Percentiles rank a stretch among this genome's conserved stretches.
Evolutionary conservation across 2,329 filamentous ascomycete species (phyloP).

Genomic region (Venturiaceae sp.): DNA sequence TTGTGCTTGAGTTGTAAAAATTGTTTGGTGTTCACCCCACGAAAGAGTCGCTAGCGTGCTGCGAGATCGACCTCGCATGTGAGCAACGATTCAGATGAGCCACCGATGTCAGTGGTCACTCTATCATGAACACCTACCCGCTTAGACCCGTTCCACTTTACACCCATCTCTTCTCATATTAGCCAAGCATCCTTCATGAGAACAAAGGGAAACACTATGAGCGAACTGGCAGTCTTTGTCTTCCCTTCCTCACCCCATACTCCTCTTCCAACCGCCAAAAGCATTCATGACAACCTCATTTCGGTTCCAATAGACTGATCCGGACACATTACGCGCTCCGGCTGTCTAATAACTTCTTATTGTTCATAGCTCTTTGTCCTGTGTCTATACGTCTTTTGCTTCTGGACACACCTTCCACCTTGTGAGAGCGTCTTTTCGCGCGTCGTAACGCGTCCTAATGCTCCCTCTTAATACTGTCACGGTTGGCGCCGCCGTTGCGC

Average conservation of each 20-base stretch:
- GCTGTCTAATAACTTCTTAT: not conserved
- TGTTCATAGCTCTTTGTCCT: not conserved
- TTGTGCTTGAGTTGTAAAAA: not conserved
- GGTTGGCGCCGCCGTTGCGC: slow-evolving; percentile 74
- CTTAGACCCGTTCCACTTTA: not conserved
- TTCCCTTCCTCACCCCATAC: not conserved
- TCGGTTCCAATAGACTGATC: not conserved
- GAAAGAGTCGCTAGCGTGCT: not conserved
- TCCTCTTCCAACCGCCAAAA: not conserved
- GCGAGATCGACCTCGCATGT: not conserved
- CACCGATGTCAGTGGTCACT: not conserved
- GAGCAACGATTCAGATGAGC: not conserved
- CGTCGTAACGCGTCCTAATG: not conserved
- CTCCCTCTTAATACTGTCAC: slow-evolving; percentile 62
- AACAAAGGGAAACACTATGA: not conserved
- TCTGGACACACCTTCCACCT: not conserved
- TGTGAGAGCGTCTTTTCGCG: not conserved
- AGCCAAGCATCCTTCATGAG: not conserved
- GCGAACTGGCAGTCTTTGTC: not conserved
- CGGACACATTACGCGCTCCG: not conserved
- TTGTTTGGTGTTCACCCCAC: not conserved
- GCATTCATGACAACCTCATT: not conserved
- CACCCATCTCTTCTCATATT: not conserved
- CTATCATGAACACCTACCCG: not conserved
- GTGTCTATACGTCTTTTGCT: not conserved